phyloP scores from a whole-genome alignment of 768 basidiomycete species.

The Tylopilus rubrobrunneus region DNA sequence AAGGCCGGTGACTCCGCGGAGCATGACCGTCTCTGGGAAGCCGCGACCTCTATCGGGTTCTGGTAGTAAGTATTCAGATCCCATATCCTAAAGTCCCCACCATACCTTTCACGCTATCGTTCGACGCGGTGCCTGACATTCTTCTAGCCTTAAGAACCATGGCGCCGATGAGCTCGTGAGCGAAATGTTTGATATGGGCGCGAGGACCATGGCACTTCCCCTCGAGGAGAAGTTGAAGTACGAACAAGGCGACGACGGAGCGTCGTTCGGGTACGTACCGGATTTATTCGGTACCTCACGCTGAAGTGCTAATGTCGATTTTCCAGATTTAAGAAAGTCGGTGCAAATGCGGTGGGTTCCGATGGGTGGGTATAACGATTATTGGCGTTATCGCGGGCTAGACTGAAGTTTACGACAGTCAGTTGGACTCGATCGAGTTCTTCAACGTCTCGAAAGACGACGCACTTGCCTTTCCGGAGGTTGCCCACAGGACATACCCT shows the following conservation, averaged over 20 bases:
- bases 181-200: slow-evolving; percentile 41
- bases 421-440: slow-evolving; percentile 53
- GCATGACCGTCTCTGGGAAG: slow-evolving; percentile 42
- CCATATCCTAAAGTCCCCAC: background rate
- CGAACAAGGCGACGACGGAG: slow-evolving; percentile 40
- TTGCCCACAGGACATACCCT: slow-evolving; percentile 56
- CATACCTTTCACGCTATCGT: background rate
- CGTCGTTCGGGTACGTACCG: slow-evolving; percentile 33
- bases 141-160: slow-evolving; percentile 28
- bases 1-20: slow-evolving; percentile 34
- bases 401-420: background rate
- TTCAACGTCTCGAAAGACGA: slow-evolving; percentile 71
- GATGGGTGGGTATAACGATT: background rate
- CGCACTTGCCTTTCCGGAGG: slow-evolving; percentile 52
- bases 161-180: slow-evolving; percentile 30
- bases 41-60: slow-evolving; percentile 48
- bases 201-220: slow-evolving; percentile 34
- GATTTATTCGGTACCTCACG: background rate
- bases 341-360: too few species aligned
- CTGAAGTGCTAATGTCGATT: background rate
- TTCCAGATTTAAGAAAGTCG: background rate
- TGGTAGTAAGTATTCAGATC: slow-evolving; percentile 43
- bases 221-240: slow-evolving; percentile 40
- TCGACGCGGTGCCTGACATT: background rate
- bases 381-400: background rate